Percentiles rank a stretch among this genome's conserved stretches.
These are phyloP conservation scores for Beta corolliflora DNA, from an alignment of 179 eudicot species.

Conservation along the genomic window DNA sequence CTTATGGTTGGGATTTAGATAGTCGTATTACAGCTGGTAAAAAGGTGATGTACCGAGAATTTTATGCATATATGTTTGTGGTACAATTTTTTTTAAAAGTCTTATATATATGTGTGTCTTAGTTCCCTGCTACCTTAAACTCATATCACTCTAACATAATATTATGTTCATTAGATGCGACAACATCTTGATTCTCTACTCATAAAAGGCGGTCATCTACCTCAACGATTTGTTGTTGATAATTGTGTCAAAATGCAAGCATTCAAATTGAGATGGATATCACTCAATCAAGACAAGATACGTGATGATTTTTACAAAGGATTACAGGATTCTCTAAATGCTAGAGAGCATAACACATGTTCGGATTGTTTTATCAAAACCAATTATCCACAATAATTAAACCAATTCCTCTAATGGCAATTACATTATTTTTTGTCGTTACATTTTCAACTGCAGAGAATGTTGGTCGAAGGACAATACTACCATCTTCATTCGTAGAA, in stretches of 20 bases:
- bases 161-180: background rate
- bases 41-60: background rate
- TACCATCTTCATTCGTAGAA: background rate
- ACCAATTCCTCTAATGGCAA: background rate
- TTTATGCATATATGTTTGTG: background rate
- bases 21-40: background rate
- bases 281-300: background rate
- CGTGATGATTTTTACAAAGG: background rate
- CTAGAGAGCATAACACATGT: background rate
- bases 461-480: background rate
- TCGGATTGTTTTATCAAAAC: too few relatives aligned
- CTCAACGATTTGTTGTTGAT: background rate
- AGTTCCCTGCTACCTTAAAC: background rate
- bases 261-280: background rate
- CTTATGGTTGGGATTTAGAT: slow-evolving; percentile 5
- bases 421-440: background rate
- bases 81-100: background rate
- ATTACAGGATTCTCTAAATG: background rate
- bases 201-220: background rate
- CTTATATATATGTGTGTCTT: too few relatives aligned
- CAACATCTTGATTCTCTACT: too few relatives aligned
- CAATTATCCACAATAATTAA: too few relatives aligned
- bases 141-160: background rate
- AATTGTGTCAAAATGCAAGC: background rate
- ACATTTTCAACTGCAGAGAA: background rate